Base-by-base conservation (phyloP, 345 rosid species). In the Pugionium dolabratum region DNA sequence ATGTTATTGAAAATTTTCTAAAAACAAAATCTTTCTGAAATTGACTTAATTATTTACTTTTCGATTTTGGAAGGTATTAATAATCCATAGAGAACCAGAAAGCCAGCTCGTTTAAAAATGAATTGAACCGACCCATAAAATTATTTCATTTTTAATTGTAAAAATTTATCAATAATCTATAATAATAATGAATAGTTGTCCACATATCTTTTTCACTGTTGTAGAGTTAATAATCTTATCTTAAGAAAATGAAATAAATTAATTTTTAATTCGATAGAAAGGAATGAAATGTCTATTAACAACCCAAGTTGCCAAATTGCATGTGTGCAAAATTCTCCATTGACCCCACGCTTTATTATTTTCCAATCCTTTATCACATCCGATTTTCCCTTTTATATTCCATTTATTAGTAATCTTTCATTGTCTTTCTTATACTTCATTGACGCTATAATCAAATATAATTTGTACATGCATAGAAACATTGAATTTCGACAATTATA, bases 241-340 rank as follows among this genome's bases (percentile, higher is more conserved):
- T 58, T 59, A 7, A 28, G 18, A 66, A 44, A 65, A 32, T 53
- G 51, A 27, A 45, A 42, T 30, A 35, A 46, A 28, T n/a, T 9
- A 4, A 3, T 7, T 9, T 18, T 11, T 50, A 35, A 45, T 66
- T 35, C 35, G 54, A 54, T 9, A 49, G 39, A 49, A 48, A 36
- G 49, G 49, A 48, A 68, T 58, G 58, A 58, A 68, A 68, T 67
- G 71, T 55, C 36, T 58, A 48, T 32, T 32, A 69, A 59, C 65
- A 34, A 59, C 60, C 18, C 66, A 59, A 59, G 51, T 68, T 49
- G 66, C 52, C 66, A 69, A 59, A 59, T 49, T 69, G 73, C 73
- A 59, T 50, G 71, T 67, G 71, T 67, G 40, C 64, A 56, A 67
- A 18, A 56, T 67, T 56, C 71, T 47, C 36, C 33, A 26, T 59